These are phyloP conservation scores for Lactarius psammicola DNA, from an alignment of 768 basidiomycete species.

Conservation along the genomic window DNA sequence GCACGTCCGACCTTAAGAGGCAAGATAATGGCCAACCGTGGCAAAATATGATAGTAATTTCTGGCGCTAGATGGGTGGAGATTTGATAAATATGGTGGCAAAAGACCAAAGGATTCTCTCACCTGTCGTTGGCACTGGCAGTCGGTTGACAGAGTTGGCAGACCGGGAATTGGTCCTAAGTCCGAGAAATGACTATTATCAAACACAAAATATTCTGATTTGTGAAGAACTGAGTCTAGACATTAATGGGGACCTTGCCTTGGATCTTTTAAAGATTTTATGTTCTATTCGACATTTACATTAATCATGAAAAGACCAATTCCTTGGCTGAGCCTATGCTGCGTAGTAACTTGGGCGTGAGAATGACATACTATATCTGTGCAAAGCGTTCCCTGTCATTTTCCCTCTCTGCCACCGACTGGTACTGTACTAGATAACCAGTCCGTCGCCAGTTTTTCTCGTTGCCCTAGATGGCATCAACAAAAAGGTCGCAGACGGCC, in stretches of 20 bases:
- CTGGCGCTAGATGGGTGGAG: not conserved
- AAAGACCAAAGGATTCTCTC: not conserved
- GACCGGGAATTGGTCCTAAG: not conserved
- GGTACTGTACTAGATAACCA: not conserved
- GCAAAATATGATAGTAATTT: not conserved
- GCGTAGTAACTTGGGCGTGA: too few relatives aligned
- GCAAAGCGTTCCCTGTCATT: not conserved
- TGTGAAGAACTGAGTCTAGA: not conserved
- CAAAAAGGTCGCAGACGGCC: conserved; percentile 36
- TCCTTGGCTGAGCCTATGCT: too few relatives aligned
- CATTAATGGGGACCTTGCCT: too few relatives aligned
- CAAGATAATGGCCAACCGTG: not conserved
- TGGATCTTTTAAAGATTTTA: too few relatives aligned
- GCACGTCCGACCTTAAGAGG: not conserved
- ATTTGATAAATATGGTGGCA: too few relatives aligned
- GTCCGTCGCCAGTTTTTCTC: not conserved
- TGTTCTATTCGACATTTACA: too few relatives aligned
- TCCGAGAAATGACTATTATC: not conserved
- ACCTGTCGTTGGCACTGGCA: not conserved
- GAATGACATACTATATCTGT: not conserved
- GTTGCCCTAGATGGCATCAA: conserved; percentile 35
- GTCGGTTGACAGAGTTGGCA: too few relatives aligned
- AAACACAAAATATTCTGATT: too few relatives aligned
- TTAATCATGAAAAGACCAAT: too few relatives aligned
- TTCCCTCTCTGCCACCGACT: not conserved